Evolutionary conservation across 331 rosid genomes (phyloP), one percentile per base, ranked within the genome.

Genomic region (Phaseolus coccineus): DNA sequence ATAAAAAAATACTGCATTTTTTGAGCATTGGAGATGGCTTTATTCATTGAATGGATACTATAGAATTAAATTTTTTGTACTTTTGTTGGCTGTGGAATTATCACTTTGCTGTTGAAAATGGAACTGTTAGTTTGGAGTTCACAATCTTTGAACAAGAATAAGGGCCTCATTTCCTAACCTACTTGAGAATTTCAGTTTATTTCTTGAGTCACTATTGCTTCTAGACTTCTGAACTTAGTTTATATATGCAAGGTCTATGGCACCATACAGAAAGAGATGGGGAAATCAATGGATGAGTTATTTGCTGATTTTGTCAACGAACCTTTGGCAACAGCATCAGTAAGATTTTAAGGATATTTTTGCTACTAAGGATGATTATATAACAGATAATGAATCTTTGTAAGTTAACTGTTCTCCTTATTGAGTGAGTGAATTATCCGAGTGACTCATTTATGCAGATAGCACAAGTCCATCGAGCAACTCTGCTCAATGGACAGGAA

Each of bases 291-390:
- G 92, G 90, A 89, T 72, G 94, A 93, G 69, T 72, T 96, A 53
- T 96, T 96, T 87, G 65, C 88, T 59, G 81, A 90, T 81, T 90
- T 96, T 86, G 88, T 84, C 67, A 68, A 88, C 40, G 82, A 71
- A 80, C 97, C 99, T 79, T 86, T 96, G 88, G 99, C 99, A 80
- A 96, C 99, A 33, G 99, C 98, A 74, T 96, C 99, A 0, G 99
- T 96, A 96, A 87, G 97, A 81, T 78, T 77, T 72, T 78, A 42
- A 22, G 31, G 53, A 77, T 80, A 51, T 73, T 62, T 77, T 74
- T 78, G 22, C 65, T 79, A 44, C 73, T 77, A 31, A 80, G 68
- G 70, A 79, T 70, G 28, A 56, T 76, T 73, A 9, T 52, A 55
- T 37, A 72, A 78, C 69, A 78, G 80, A 39, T 73, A 56, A 64